Base-by-base conservation (phyloP, 768 basidiomycete genomes). In the Amanita muscaria region DNA sequence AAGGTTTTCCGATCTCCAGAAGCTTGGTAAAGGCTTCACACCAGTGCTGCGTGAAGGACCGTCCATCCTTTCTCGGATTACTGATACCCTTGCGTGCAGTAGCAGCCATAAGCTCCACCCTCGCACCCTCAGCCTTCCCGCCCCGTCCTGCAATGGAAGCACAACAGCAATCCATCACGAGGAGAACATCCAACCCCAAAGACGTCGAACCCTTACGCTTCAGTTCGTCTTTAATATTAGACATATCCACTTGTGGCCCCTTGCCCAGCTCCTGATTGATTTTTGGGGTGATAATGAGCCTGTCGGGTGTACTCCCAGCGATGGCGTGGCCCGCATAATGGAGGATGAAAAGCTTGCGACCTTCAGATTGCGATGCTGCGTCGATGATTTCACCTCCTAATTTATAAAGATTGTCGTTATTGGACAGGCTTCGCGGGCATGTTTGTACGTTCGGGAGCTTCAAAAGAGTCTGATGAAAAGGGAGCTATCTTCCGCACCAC, bases 71-170 rank as follows among this genome's bases (percentile, higher is more conserved):
- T 47, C 46, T 46, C 24, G 35, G 43, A 50, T 47, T 50, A 34
- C 49, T 50, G 49, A 50, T 41, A 50, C 45, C 49, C 35, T 50
- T 47, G 46, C 33, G 21, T 43, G 46, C 46, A 50, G 49, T 50
- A 47, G 49, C 49, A 39, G 44, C 46, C 46, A 50, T 24, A 29
- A 50, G 46, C 40, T 50, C 49, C 46, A 50, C 49, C 49, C 49
- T 50, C 25, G 49, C 46, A 50, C 46, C 49, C 46, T 43, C 47
- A 46, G 31, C 40, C 46, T 47, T 42, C 46, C 41, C 25, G 19
- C 46, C 40, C 49, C 36, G 24, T 47, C 49, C 49, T 47, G 39
- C 46, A 50, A 50, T 47, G 36, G n/a, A 32, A 47, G 50, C 50
- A 51, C 41, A 48, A 44, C 49, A 43, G 23, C 32, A 27, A 40